Base-by-base conservation (phyloP, 176 grass and related monocot genomes). In the Avena insularis region DNA sequence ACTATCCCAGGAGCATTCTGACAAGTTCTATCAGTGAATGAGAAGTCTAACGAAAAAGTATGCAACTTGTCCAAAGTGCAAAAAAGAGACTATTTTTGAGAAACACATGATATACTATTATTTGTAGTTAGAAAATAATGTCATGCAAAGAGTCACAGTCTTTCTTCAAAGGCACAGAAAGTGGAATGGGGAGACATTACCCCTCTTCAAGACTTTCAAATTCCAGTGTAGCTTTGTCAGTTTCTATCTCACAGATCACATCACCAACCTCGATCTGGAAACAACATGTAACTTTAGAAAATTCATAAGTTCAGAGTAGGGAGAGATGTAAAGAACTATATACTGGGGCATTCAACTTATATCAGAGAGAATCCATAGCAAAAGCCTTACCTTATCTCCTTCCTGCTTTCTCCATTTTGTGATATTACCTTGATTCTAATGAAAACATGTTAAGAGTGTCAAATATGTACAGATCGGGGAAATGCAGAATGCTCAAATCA, bases 371-470 rank as follows among this genome's bases (percentile, higher is more conserved):
- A 33, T 16, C 54, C 70, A 60, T 71, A 71, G 40, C 15, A 77
- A 75, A 91, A 67, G 33, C 47, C 46, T 89, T 36, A 99, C 97
- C 94, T 93, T 96, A 65, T 99, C 97, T 40, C 97, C 97, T 93
- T 98, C 97, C 81, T 93, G 90, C 88, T 98, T 98, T 87, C 79
- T 92, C 96, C 96, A 98, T 82, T 92, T 96, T 40, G 93, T 91
- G 88, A 98, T 93, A 46, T 98, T 98, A 80, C 92, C 96, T 98
- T 98, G 93, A 90, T 98, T 94, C 97, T 98, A 90, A 91, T 78
- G 59, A 81, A 86, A 82, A 81, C 13, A 84, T 82, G 76, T 83
- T 78, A 82, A 82, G 65, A 64, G 12, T 62, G 68, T 8, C 17
- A 54, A 93, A 89, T 38, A 87, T 89, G 83, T 60, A 86, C 9